Evolutionary conservation across 805 yeast species (phyloP).

Genomic region (Wickerhamomyces strasburgensis): DNA sequence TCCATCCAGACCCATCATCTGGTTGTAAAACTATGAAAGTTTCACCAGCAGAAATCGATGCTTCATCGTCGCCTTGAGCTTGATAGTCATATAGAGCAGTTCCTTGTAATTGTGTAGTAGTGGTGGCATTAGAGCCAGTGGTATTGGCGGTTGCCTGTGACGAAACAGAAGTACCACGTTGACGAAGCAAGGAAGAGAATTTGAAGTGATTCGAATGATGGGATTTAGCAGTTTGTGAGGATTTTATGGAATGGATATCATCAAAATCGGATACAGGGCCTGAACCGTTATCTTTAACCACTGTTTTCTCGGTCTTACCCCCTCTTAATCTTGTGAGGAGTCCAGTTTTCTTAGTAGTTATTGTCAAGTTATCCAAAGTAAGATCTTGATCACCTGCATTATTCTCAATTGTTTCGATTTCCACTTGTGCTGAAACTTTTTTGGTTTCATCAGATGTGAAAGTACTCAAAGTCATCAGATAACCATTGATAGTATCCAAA

Average conservation of each 20-base stretch:
- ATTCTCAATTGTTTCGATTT: conserved; percentile 82
- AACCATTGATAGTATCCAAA: conserved; percentile 42
- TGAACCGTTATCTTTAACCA: conserved; percentile 6
- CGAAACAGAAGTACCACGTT: conserved; percentile 11
- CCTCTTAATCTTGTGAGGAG: conserved; percentile 39
- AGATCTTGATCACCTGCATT: conserved; percentile 76
- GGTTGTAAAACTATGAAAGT: conserved; percentile 48
- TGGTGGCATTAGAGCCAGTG: conserved; percentile 10
- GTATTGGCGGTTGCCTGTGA: too few species aligned
- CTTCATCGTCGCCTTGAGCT: conserved; percentile 76
- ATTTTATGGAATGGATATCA: conserved; percentile 21
- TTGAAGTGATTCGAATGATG: conserved; percentile 15
- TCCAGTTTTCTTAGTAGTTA: conserved; percentile 53
- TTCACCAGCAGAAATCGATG: conserved; percentile 57
- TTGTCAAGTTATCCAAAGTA: conserved; percentile 46
- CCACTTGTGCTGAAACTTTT: conserved; percentile 76
- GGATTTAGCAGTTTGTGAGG: conserved; percentile 13
- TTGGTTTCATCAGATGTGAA: conserved; percentile 70
- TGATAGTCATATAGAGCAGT: conserved; percentile 40
- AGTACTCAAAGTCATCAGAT: conserved; percentile 48
- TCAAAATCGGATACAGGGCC: conserved; percentile 8
- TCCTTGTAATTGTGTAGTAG: conserved; percentile 23
- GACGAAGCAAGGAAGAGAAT: conserved; percentile 19
- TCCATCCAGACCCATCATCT: conserved; percentile 93
- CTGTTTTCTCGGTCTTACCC: conserved; percentile 15